Percentiles rank a stretch among this genome's conserved stretches.
These are phyloP conservation scores for Kalmanozyma brasiliensis DNA, from an alignment of 1,284 basidiomycete species.

Conservation along the genomic window DNA sequence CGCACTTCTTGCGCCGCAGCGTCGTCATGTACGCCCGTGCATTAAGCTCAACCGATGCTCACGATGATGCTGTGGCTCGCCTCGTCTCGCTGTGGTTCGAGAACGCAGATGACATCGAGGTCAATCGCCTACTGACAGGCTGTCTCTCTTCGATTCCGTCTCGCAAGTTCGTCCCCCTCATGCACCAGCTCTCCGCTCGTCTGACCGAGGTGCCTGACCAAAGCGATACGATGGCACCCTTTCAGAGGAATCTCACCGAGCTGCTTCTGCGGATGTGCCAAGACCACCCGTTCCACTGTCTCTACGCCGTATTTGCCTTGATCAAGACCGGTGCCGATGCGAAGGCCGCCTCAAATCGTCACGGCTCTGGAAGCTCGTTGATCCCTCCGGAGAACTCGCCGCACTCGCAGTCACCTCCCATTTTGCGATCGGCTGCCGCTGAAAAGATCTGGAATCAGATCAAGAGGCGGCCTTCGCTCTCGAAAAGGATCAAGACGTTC, in stretches of 20 bases:
- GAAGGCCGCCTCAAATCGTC: conserved; percentile 18
- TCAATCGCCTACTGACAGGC: conserved; percentile 72
- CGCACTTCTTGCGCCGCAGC: conserved; percentile 78
- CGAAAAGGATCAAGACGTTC: conserved; percentile 73
- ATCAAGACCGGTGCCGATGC: conserved; percentile 49
- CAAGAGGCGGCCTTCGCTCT: conserved; percentile 69
- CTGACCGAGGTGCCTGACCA: conserved; percentile 68
- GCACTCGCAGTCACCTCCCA: conserved; percentile 24
- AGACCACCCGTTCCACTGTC: conserved; percentile 92
- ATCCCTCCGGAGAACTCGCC: not conserved
- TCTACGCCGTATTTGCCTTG: conserved; percentile 85
- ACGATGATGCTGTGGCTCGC: conserved; percentile 80
- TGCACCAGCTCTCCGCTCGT: conserved; percentile 90
- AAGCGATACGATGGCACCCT: conserved; percentile 68
- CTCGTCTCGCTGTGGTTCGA: conserved; percentile 92
- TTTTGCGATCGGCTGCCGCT: conserved; percentile 75
- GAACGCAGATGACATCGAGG: conserved; percentile 75
- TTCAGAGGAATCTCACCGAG: conserved; percentile 76
- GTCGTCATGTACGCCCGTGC: conserved; percentile 84
- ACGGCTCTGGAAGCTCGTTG: conserved; percentile 16
- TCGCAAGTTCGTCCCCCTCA: conserved; percentile 86
- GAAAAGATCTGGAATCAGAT: conserved; percentile 76
- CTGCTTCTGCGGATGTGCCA: conserved; percentile 81
- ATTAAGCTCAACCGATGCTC: conserved; percentile 76
- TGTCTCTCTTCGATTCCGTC: conserved; percentile 79